Percentiles rank a stretch among this genome's conserved stretches.
Evolutionary conservation across 306 rosid species (phyloP).

Genomic region (Dryas drummondii): DNA sequence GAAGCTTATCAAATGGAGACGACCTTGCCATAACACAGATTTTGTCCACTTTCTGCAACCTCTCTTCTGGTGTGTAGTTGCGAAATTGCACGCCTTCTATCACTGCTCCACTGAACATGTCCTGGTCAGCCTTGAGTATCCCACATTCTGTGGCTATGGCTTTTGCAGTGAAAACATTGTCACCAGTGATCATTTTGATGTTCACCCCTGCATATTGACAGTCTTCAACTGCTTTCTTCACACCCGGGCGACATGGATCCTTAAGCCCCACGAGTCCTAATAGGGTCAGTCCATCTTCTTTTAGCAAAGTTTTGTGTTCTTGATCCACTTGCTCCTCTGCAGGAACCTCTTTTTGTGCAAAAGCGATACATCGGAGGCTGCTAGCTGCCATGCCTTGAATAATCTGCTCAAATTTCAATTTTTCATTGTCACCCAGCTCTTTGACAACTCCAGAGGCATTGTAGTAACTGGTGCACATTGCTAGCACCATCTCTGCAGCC

Average conservation of each 20-base stretch:
- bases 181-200: constrained; percentile 45
- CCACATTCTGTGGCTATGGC: constrained; percentile 43
- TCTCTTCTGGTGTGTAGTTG: constrained; percentile 32
- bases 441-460: too few species aligned
- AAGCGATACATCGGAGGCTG: too few species aligned
- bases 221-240: constrained; percentile 30
- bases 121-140: constrained; percentile 24
- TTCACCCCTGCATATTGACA: constrained; percentile 36
- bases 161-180: constrained; percentile 39
- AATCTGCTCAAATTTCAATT: too few species aligned
- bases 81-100: constrained; percentile 42
- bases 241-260: constrained; percentile 38
- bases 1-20: constrained; percentile 34
- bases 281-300: constrained; percentile 30
- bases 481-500: too few species aligned
- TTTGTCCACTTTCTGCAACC: constrained; percentile 31
- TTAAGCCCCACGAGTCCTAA: constrained; percentile 35
- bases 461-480: too few species aligned
- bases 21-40: constrained; percentile 45
- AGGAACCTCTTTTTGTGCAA: constrained; percentile 19
- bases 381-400: too few species aligned
- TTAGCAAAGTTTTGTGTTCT: neutral
- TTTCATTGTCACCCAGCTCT: too few species aligned
- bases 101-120: constrained; percentile 17
- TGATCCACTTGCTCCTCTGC: neutral